Base-by-base conservation (phyloP, 208 protist species). In the Paratrypanosoma confusum region DNA sequence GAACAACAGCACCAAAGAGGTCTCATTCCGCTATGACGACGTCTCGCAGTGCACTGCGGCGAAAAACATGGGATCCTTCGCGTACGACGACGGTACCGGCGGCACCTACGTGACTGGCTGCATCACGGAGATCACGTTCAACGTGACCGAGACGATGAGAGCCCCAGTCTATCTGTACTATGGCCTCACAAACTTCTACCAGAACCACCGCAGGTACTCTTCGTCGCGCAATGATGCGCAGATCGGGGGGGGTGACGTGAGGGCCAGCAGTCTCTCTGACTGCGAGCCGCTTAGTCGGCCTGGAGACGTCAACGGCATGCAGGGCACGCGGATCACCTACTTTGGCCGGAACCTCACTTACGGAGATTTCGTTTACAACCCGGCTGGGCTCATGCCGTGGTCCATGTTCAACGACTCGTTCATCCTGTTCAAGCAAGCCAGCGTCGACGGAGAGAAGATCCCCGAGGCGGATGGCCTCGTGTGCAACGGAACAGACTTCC, bases 401-500 rank as follows among this genome's bases (percentile, higher is more conserved):
- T 93, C 76, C 35, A 83, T 96, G 72, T 99, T 99, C 71, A 99
- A 98, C 63, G 97, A 96, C 78, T 79, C 66, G 13, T 96, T 96
- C 62, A 48, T 39, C 7, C 60, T 95, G 5, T 88, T 66, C 39
- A 42, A 50, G 17, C 17, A 46, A 11, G n/a, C 29, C 5, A 29
- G 40, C 10, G 27, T 1, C 1, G 25, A 22, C 22, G n/a, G 35
- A 17, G 23, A 8, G 3, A 24, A 35, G 16, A 20, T 16, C 7
- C 20, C 16, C 17, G 27, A 32, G 29, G 13, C 27, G 5, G n/a
- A 34, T 28, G 24, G 26, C 64, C 43, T 90, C 13, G 50, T 95
- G 27, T 95, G 86, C 65, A 74, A 94, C 50, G 68, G 65, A 35
- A 79, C 64, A 32, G 76, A 68, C 36, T 92, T 92, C 50, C 83